Base-by-base conservation (phyloP, 176 grass and related monocot species). In the Oryza coarctata region DNA sequence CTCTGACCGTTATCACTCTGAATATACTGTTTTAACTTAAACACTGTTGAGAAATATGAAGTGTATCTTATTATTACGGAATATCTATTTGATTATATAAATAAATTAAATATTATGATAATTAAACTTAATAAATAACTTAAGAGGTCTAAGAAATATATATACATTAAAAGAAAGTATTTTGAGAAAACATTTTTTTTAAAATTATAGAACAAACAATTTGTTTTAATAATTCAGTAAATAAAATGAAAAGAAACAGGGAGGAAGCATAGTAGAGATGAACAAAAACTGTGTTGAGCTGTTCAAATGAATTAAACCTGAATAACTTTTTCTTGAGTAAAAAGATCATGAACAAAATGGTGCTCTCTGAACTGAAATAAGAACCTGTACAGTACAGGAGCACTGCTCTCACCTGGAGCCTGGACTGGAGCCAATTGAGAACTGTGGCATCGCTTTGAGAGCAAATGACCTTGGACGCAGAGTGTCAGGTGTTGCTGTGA, bases 391-490 rank as follows among this genome's bases (percentile, higher is more conserved):
- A 58, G 8, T 23, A 58, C 22, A 74, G 57, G 29, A 83, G 40
- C 35, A 71, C 43, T 44, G 41, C 30, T 41, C 78, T 61, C 38
- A 4, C 44, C 14, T 47, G 14, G 44, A 47, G 14, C 13, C 29
- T 20, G 39, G 57, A 65, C 29, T 20, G 39, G 57, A 65, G 27
- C 81, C 33, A n/a, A 40, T 36, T 26, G 38, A 66, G 11, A 65
- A 27, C 62, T 75, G 71, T 49, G 45, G 45, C 13, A 49, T 49
- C 45, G 14, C 13, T 49, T 68, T 7, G 45, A 29, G 67, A 75
- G 33, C 85, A 35, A 35, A 30, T 73, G 68, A 17, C 58, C 76
- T 57, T 73, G 41, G n/a, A 66, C 79, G 69, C 70, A 73, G 35
- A 20, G 31, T 75, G 77, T 86, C 65, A 72, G 82, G 44, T 57